Conservation (phyloP, 2,329 filamentous ascomycete species). For the Fusarium keratoplasticum region DNA sequence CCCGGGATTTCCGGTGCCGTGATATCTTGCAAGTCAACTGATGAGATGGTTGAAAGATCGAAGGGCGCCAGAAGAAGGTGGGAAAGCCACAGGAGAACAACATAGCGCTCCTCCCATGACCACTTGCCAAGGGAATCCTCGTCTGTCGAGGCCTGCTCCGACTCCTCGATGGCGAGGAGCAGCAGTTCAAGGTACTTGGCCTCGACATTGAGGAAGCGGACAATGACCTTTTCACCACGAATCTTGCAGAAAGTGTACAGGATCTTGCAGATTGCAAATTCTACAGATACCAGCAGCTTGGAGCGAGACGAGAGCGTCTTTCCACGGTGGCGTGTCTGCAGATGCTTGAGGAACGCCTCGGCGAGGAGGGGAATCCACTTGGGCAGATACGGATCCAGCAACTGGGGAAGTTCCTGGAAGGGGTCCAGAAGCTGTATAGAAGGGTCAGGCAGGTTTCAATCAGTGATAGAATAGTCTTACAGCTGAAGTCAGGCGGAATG, state of each 20-base stretch:
- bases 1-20: conserved; percentile 57
- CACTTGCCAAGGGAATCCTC: conserved; percentile 52
- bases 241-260: conserved; percentile 96
- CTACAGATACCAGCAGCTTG: conserved; percentile 65
- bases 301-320: conserved; percentile 50
- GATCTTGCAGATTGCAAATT: conserved; percentile 79
- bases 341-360: conserved; percentile 78
- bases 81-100: conserved; percentile 88
- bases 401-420: conserved; percentile 95
- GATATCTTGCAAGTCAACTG: conserved; percentile 61
- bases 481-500: conserved; percentile 58
- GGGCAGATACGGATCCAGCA: conserved; percentile 86
- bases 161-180: conserved; percentile 77
- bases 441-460: background rate
- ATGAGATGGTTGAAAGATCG: conserved; percentile 87
- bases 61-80: conserved; percentile 89
- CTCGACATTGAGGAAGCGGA: conserved; percentile 91
- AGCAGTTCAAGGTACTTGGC: conserved; percentile 85
- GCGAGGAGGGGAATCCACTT: conserved; percentile 80
- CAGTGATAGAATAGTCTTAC: conserved; percentile 47
- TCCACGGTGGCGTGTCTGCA: conserved; percentile 60
- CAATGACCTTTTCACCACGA: conserved; percentile 90
- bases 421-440: conserved; percentile 73
- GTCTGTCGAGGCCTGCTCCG: conserved; percentile 50
- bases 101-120: conserved; percentile 89